A percentile compares a stretch with the other conserved stretches of the same genome.
These are phyloP conservation scores for Mrakia frigida DNA, from an alignment of 768 basidiomycete species.

Conservation along the genomic window DNA sequence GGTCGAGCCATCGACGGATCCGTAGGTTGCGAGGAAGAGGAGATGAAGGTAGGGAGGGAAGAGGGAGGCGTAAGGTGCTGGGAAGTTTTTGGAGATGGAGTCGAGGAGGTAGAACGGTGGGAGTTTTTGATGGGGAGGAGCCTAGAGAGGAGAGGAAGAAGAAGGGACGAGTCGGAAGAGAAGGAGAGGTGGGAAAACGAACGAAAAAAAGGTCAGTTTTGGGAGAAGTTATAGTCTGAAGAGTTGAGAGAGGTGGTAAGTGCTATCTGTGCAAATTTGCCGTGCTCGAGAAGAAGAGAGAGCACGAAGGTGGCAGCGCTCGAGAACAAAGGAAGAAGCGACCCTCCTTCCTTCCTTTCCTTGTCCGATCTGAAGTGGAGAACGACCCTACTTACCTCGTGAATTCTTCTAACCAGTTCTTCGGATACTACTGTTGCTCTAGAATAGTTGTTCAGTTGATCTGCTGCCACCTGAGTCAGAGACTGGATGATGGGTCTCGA, in stretches of 20 bases:
- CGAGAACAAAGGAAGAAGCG: neutral
- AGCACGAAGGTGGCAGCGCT: slow-evolving; percentile 34
- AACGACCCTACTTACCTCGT: slow-evolving; percentile 15
- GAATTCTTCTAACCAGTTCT: slow-evolving; percentile 24
- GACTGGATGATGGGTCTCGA: slow-evolving; percentile 90
- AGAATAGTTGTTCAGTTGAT: slow-evolving; percentile 25
- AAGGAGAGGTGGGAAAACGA: slow-evolving; percentile 50
- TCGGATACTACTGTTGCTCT: slow-evolving; percentile 24
- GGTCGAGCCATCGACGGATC: slow-evolving; percentile 73
- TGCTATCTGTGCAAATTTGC: too few species aligned
- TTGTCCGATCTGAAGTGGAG: neutral
- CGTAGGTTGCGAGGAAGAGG: slow-evolving; percentile 81
- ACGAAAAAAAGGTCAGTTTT: too few species aligned
- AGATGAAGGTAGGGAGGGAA: slow-evolving; percentile 77
- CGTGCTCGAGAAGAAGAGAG: slow-evolving; percentile 33
- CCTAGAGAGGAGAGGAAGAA: slow-evolving; percentile 55
- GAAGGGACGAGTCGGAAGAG: slow-evolving; percentile 35
- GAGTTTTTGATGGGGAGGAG: slow-evolving; percentile 80
- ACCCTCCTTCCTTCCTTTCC: neutral
- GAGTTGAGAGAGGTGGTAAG: too few species aligned
- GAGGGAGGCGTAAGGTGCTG: slow-evolving; percentile 79
- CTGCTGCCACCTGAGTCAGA: slow-evolving; percentile 73
- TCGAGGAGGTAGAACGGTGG: slow-evolving; percentile 93
- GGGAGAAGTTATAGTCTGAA: too few species aligned
- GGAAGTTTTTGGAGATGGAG: slow-evolving; percentile 94